Evolutionary conservation across 2,329 filamentous ascomycete genomes (phyloP).

Genomic region (Madurella mycetomatis): DNA sequence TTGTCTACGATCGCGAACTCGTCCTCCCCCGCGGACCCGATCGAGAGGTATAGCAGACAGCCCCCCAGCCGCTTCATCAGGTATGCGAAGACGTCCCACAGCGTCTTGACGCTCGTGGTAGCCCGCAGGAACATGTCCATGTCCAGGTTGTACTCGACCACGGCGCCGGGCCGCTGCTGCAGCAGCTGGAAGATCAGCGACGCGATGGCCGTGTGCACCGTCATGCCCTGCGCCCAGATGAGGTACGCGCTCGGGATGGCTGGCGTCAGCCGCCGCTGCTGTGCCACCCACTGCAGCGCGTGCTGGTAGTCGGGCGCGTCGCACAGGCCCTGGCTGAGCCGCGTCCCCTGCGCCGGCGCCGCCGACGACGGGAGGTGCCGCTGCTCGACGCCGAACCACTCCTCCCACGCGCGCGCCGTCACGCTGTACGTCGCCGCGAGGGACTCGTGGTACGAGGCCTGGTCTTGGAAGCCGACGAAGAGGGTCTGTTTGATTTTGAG

Average conservation of each 20-base stretch:
- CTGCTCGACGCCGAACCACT: constrained; percentile 28
- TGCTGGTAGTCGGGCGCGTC: constrained; percentile 29
- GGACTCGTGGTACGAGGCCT: constrained; percentile 28
- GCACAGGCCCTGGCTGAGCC: constrained; percentile 26
- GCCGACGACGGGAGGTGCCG: constrained; percentile 24
- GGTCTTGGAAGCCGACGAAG: constrained; percentile 23
- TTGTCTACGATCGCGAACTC: constrained; percentile 27
- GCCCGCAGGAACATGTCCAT: constrained; percentile 23
- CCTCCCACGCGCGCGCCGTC: constrained; percentile 26
- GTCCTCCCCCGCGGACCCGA: constrained; percentile 27
- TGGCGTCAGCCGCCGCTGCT: constrained; percentile 21
- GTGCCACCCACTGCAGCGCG: constrained; percentile 27
- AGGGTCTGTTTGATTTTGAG: constrained; percentile 22
- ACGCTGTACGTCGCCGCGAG: constrained; percentile 26
- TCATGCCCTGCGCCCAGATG: constrained; percentile 30
- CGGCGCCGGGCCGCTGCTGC: constrained; percentile 25
- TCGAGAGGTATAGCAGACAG: constrained; percentile 26
- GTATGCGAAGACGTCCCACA: constrained; percentile 25
- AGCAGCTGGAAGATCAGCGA: constrained; percentile 28
- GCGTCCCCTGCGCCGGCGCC: constrained; percentile 17
- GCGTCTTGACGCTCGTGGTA: constrained; percentile 15
- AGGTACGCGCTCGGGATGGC: constrained; percentile 24
- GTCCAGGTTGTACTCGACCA: constrained; percentile 19
- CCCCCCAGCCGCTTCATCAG: constrained; percentile 22
- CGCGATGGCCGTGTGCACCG: constrained; percentile 27